A percentile compares a stretch with the other conserved stretches of the same genome.
These are phyloP conservation scores for Balakata baccata DNA, from an alignment of 345 rosid genomes.

Conservation along the genomic window DNA sequence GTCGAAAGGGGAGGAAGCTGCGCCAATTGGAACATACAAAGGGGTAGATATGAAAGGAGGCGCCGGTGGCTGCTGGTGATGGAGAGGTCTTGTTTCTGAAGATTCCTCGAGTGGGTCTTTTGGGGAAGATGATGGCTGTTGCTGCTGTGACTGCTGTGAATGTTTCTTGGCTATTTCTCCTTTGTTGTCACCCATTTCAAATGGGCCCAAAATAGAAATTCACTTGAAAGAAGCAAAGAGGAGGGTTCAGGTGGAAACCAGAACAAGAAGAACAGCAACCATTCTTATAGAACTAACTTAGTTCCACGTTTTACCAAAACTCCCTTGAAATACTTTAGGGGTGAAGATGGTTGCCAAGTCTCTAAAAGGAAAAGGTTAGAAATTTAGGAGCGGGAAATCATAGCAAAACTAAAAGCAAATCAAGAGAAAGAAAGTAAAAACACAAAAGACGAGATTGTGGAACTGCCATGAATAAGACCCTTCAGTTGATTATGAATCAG, in stretches of 20 bases:
- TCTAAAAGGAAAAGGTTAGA: conserved; percentile 24
- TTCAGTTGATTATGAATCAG: conserved; percentile 33
- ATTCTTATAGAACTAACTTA: conserved; percentile 21
- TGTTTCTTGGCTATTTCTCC: conserved; percentile 53
- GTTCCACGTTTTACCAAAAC: conserved; percentile 2
- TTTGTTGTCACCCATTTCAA: conserved; percentile 53
- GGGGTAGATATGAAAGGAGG: conserved; percentile 53
- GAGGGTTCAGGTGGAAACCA: conserved; percentile 11
- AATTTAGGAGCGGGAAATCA: conserved; percentile 13
- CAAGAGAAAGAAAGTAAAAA: conserved; percentile 17
- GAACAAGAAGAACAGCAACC: conserved; percentile 22
- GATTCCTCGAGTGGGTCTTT: conserved; percentile 51
- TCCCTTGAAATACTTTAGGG: not conserved
- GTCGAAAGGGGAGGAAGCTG: conserved; percentile 50
- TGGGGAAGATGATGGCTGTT: conserved; percentile 43
- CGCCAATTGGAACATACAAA: conserved; percentile 47
- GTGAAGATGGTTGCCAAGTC: not conserved
- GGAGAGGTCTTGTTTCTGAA: conserved; percentile 35
- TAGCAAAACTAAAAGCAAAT: conserved; percentile 4
- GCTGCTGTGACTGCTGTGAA: conserved; percentile 31
- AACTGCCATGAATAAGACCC: conserved; percentile 52
- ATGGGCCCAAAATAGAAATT: conserved; percentile 21
- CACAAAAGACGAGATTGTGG: conserved; percentile 38
- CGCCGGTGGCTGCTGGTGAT: conserved; percentile 37
- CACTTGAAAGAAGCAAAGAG: conserved; percentile 1